Evolutionary conservation across 2,329 filamentous ascomycete species (phyloP), one percentile per base, ranked within the genome.

Genomic region (Aspergillus pseudoterreus): DNA sequence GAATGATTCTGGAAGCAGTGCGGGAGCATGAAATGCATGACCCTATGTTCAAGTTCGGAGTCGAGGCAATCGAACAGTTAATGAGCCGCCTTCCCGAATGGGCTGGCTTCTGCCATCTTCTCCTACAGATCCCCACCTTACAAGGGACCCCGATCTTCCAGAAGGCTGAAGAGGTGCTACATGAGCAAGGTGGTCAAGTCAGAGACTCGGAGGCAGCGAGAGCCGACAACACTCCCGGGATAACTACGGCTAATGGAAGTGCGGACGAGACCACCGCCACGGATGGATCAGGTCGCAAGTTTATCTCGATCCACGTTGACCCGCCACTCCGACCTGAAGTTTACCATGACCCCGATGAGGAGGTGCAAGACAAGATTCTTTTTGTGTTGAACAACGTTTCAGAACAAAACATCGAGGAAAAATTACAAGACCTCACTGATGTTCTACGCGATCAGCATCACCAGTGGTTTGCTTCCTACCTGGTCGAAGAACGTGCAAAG

Each of bases 331-430:
- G 78, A 10, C 80, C 82, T 2, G 76, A 84, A 10, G 72, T 83
- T 14, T 95, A 87, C 59, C 87, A 94, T 63, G 89, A 95, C 12
- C 95, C 94, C 0, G 82, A 87, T 55, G 87, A 90, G 57, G 88
- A 92, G 19, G 82, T 88, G 0, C 92, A 96, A 61, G 94, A 95
- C 69, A 95, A 90, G 69, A 91, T 99, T 36, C 85, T 96, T 60
- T 99, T 99, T 63, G 88, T 95, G 22, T 78, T 99, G 52, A 99
- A 99, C 78, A 99, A 99, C 61, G 86, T 99, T 47, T 97, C 94
- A 0, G 87, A 94, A 61, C 85, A 87, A 39, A 97, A 96, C 42
- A 78, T 99, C 15, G 84, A 89, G 47, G 81, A 86, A 38, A 96
- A 96, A 72, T 86, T 92, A 63, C 80, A 81, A 48, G 91, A 96